These are phyloP conservation scores for Acmispon strigosus DNA, from an alignment of 306 rosid species.

Conservation along the genomic window DNA sequence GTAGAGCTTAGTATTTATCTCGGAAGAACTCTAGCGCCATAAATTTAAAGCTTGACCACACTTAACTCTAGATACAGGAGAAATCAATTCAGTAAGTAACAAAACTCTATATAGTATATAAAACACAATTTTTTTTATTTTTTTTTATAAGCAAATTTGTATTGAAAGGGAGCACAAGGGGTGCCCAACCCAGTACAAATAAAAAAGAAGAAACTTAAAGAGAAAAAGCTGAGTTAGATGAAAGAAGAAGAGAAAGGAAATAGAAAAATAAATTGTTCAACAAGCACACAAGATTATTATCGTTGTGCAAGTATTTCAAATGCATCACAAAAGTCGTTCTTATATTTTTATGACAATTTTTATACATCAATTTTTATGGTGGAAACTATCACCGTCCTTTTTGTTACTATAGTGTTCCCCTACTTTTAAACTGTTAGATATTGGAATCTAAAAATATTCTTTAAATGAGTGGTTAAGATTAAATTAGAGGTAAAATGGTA, in stretches of 20 bases:
- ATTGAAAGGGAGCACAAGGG: no score
- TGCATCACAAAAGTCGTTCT: background rate
- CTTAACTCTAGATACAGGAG: conserved; percentile 27
- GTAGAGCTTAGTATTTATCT: conserved; percentile 45
- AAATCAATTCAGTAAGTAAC: conserved; percentile 18
- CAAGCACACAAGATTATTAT: background rate
- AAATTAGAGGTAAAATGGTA: no score
- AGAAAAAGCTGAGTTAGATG: no score
- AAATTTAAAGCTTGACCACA: conserved; percentile 43
- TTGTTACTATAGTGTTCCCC: no score
- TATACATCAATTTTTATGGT: background rate
- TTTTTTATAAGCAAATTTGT: no score
- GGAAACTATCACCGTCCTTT: no score
- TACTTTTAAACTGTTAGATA: no score
- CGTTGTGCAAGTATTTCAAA: conserved; percentile 6
- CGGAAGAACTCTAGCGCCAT: conserved; percentile 61
- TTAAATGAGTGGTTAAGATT: no score
- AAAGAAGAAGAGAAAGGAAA: background rate
- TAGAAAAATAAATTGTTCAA: background rate
- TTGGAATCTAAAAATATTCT: no score
- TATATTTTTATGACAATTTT: background rate
- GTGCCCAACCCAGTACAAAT: no score
- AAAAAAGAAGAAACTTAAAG: no score
- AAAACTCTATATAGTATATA: background rate
- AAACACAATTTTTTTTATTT: no score